phyloP scores from a whole-genome alignment of 2,329 filamentous ascomycete species.

The Pochonia chlamydosporia region DNA sequence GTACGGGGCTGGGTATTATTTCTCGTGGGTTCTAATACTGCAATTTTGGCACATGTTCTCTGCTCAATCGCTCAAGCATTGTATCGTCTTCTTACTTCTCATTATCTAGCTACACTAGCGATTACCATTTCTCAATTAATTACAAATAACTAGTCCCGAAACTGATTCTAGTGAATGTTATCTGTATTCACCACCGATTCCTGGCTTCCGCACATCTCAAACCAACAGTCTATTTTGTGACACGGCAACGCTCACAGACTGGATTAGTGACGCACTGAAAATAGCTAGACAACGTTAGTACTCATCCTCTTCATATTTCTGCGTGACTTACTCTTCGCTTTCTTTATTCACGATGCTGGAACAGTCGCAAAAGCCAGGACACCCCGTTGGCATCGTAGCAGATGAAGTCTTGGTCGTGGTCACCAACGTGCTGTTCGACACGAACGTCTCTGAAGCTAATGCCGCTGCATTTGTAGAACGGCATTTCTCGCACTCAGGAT shows the following conservation, averaged over 20 bases:
- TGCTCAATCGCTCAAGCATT: background rate
- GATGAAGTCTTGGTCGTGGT: background rate
- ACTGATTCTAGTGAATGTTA: no score
- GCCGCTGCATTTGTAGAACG: background rate
- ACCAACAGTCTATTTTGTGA: no score
- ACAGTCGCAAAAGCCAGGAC: constrained; percentile 20
- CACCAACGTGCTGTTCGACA: background rate
- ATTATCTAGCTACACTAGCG: background rate
- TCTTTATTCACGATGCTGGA: constrained; percentile 19
- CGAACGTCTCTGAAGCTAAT: background rate
- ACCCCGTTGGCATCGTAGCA: constrained; percentile 6
- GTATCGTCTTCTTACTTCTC: background rate
- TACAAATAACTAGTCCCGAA: background rate
- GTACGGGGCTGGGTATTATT: background rate
- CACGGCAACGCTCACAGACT: constrained; percentile 21
- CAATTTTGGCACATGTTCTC: background rate
- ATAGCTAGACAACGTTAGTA: constrained; percentile 16
- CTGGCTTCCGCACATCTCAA: no score
- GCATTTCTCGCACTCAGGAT: constrained; percentile 23
- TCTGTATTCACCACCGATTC: no score
- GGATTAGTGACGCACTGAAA: constrained; percentile 28
- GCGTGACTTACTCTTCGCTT: constrained; percentile 20
- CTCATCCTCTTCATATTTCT: no score
- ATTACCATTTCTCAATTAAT: background rate
- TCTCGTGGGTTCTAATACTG: background rate